phyloP scores from a whole-genome alignment of 2,329 filamentous ascomycete species.

The Bipolaris sorokiniana region DNA sequence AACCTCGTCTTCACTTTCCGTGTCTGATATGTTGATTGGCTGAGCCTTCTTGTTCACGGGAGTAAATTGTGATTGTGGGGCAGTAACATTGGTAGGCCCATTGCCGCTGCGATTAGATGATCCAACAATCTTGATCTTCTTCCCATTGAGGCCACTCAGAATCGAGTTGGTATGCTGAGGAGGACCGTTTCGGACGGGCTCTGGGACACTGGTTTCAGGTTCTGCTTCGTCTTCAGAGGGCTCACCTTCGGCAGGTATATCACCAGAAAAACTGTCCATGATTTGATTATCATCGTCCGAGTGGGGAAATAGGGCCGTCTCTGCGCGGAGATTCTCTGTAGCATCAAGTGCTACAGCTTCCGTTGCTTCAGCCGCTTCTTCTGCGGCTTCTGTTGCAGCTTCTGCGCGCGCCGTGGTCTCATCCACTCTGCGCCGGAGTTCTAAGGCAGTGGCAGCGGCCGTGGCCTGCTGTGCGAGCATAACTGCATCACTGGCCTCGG shows the following conservation, averaged over 20 bases:
- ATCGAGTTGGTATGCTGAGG: constrained; percentile 37
- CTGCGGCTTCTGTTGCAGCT: constrained; percentile 6
- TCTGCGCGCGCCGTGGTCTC: constrained; percentile 27
- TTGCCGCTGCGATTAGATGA: constrained; percentile 27
- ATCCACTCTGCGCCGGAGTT: constrained; percentile 32
- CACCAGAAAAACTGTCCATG: constrained; percentile 37
- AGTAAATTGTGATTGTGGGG: constrained; percentile 25
- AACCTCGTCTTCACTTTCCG: constrained; percentile 43
- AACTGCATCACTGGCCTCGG: constrained; percentile 30
- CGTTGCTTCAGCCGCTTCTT: constrained; percentile 24
- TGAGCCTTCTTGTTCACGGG: constrained; percentile 28
- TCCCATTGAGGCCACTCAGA: constrained; percentile 39
- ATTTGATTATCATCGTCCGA: constrained; percentile 35
- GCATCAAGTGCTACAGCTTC: constrained; percentile 39
- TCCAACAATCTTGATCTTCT: constrained; percentile 46
- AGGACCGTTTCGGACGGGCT: constrained; percentile 16
- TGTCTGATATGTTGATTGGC: constrained; percentile 32
- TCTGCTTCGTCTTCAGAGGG: constrained; percentile 14
- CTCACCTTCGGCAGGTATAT: constrained; percentile 31
- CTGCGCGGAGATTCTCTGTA: constrained; percentile 45
- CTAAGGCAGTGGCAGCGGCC: constrained; percentile 32
- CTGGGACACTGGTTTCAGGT: constrained; percentile 6
- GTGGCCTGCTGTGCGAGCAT: constrained; percentile 30
- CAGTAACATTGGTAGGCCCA: neutral
- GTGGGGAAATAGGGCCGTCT: constrained; percentile 43